A percentile compares a stretch with the other conserved stretches of the same genome.
Evolutionary conservation across 2,329 filamentous ascomycete species (phyloP).

Genomic region (Exserohilum turcica): DNA sequence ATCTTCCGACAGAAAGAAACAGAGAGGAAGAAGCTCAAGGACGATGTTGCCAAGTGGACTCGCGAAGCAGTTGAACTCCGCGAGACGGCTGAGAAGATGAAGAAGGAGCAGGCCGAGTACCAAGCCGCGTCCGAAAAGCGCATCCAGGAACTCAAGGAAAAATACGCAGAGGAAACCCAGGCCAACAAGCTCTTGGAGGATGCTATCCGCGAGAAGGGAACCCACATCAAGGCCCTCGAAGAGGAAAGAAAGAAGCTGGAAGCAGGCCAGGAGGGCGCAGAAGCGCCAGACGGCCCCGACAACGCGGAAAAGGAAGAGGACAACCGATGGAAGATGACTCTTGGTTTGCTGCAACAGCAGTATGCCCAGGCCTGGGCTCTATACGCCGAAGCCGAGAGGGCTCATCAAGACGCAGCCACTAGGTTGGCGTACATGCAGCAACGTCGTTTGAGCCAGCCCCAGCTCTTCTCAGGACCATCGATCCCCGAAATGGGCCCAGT

Average conservation of each 20-base stretch:
- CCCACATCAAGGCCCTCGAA: slow-evolving; percentile 74
- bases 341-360: slow-evolving; percentile 60
- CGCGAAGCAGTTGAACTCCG: slow-evolving; percentile 64
- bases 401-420: slow-evolving; percentile 46
- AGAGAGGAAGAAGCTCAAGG: slow-evolving; percentile 71
- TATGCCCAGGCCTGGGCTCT: slow-evolving; percentile 48
- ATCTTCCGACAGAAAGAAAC: slow-evolving; percentile 69
- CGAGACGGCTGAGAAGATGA: slow-evolving; percentile 57
- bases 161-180: slow-evolving; percentile 50
- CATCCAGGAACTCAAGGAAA: slow-evolving; percentile 49
- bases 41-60: slow-evolving; percentile 72
- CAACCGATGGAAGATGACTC: slow-evolving; percentile 61
- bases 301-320: slow-evolving; percentile 53
- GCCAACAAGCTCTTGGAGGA: slow-evolving; percentile 69
- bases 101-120: slow-evolving; percentile 46
- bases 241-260: slow-evolving; percentile 65
- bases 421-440: slow-evolving; percentile 50
- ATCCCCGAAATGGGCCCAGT: slow-evolving; percentile 39
- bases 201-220: slow-evolving; percentile 72
- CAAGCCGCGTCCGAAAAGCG: slow-evolving; percentile 46
- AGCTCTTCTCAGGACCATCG: slow-evolving; percentile 42
- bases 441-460: slow-evolving; percentile 47
- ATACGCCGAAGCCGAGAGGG: slow-evolving; percentile 45
- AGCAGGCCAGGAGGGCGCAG: slow-evolving; percentile 50
- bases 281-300: slow-evolving; percentile 50